Evolutionary conservation across 2,329 filamentous ascomycete genomes (phyloP).

Genomic region (Penicillium oxalicum): DNA sequence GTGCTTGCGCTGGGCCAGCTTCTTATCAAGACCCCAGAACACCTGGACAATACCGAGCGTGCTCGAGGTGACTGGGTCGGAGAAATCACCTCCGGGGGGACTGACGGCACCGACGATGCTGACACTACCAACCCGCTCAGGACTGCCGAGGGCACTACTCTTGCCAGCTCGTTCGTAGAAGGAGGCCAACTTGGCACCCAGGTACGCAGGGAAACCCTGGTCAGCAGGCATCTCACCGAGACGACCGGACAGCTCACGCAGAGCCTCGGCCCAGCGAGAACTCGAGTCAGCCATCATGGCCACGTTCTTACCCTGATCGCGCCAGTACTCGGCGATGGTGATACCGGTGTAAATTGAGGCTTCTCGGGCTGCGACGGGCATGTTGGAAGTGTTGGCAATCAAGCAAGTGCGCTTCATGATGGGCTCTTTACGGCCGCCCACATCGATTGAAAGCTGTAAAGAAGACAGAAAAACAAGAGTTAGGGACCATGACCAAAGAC

Average conservation of each 20-base stretch:
- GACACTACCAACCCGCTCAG: conserved; percentile 83
- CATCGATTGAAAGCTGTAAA: conserved; percentile 72
- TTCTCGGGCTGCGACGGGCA: conserved; percentile 97
- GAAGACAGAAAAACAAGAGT: not conserved
- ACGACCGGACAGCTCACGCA: conserved; percentile 97
- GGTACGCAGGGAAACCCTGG: conserved; percentile 97
- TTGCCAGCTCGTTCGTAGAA: conserved; percentile 98
- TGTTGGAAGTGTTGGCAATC: conserved; percentile 99
- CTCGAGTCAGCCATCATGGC: conserved; percentile 99
- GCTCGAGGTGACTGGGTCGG: conserved; percentile 88
- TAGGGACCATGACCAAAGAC: not conserved
- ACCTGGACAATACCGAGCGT: conserved; percentile 97
- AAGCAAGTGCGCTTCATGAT: conserved; percentile 99
- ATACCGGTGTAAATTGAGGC: conserved; percentile 98
- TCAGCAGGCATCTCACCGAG: conserved; percentile 99
- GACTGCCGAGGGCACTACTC: conserved; percentile 77
- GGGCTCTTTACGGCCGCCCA: conserved; percentile 90
- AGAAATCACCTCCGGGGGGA: conserved; percentile 97
- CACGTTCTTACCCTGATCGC: conserved; percentile 93
- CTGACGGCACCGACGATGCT: conserved; percentile 97
- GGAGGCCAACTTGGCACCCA: conserved; percentile 91
- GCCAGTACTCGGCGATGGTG: conserved; percentile 92
- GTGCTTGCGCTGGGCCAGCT: conserved; percentile 96
- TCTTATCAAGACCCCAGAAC: conserved; percentile 99
- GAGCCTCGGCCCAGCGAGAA: conserved; percentile 95